Evolutionary conservation across 2,329 filamentous ascomycete genomes (phyloP).

Genomic region (Fusarium fujikuroi): DNA sequence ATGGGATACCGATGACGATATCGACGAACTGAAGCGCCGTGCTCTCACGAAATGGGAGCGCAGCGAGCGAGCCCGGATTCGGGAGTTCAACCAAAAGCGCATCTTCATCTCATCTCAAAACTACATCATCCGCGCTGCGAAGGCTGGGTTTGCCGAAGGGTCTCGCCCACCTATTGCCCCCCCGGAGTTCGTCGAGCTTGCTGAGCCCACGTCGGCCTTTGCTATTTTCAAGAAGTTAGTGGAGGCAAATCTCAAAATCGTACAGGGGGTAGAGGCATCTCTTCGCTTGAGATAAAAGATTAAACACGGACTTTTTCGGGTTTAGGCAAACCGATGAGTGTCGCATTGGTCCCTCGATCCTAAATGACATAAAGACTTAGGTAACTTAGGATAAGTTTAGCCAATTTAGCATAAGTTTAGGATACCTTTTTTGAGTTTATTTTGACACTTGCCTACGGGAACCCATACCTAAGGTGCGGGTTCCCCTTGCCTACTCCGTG

Average conservation of each 20-base stretch:
- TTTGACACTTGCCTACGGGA: not conserved
- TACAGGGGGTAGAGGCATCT: too few species aligned
- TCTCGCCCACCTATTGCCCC: fast-evolving
- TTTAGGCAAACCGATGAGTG: too few species aligned
- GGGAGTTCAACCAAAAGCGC: not conserved
- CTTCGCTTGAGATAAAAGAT: too few species aligned
- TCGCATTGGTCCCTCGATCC: not conserved
- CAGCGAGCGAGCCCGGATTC: not conserved
- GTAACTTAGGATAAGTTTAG: not conserved
- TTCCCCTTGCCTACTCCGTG: too few species aligned
- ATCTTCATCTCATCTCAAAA: not conserved
- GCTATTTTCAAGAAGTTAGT: not conserved
- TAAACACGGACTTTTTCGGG: too few species aligned
- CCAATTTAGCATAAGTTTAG: not conserved
- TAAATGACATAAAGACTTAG: not conserved
- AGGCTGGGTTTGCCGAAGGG: not conserved
- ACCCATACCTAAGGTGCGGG: too few species aligned
- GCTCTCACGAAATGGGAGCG: not conserved
- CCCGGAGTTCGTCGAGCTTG: not conserved
- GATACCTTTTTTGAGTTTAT: not conserved
- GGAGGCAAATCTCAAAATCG: too few species aligned
- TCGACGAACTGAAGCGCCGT: not conserved
- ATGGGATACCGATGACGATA: not conserved
- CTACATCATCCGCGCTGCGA: not conserved
- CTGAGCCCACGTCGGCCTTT: not conserved